Evolutionary conservation across 306 rosid species (phyloP), one percentile per base, ranked within the genome.

Genomic region (Ziziphus jujuba): DNA sequence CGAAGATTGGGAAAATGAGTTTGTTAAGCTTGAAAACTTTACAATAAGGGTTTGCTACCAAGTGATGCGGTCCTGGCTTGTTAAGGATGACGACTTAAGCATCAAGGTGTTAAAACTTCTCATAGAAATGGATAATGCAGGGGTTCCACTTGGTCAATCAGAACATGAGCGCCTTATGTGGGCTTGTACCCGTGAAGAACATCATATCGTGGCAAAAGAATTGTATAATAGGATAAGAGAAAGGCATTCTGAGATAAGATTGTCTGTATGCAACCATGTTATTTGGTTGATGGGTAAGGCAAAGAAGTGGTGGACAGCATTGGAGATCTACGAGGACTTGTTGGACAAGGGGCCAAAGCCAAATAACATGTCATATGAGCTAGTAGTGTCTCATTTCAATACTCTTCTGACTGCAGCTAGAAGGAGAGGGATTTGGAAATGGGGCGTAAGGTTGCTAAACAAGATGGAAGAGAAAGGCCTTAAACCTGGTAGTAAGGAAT

Each of bases 271-370:
- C 75, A 93, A 93, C 84, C 99, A 90, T 79, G 79, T 70, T 53
- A 93, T 93, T 73, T 93, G 99, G 96, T 65, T 93, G 83, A 83
- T 90, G 95, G 99, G 97, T 56, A 90, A 88, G 79, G 90, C 97
- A 9, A 93, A 85, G 84, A 90, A 85, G 59, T 93, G 99, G 97
- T 93, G 99, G 99, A 91, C 89, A 44, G 99, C 99, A 61, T 72
- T 93, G 77, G 99, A 87, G 86, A 60, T 93, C 54, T 90, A 90
- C 45, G 97, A 93, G 81, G 96, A 90, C 74, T 79, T 93, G 72
- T 75, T 90, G 79, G 99, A 93, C 81, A 90, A 77, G 69, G 99
- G 99, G 52, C 99, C 99, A 21, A 76, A 77, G 72, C 97, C 99
- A 33, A 93, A 90, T 75, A 88, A 90, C 65, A 22, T 90, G 85